Evolutionary conservation across 2,329 filamentous ascomycete genomes (phyloP).

Genomic region (Fusarium sp.): DNA sequence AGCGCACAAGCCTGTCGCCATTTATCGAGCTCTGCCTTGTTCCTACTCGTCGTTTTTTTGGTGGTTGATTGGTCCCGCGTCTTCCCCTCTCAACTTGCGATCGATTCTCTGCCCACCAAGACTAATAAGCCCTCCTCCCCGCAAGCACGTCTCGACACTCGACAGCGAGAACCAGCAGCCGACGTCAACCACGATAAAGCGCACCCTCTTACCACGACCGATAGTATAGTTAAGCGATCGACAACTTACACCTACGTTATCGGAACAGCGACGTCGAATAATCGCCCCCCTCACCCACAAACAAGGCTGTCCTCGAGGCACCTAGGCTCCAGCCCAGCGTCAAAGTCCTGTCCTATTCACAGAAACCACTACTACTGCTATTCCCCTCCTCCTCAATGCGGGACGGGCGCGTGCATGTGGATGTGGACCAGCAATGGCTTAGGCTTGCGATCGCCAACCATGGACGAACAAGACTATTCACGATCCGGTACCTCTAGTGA

Average conservation of each 20-base stretch:
- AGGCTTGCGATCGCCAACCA: conserved; percentile 58
- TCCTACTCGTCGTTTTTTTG: conserved; percentile 15
- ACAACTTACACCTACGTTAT: not conserved
- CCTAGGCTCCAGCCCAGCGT: conserved; percentile 12
- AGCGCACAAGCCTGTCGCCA: conserved; percentile 16
- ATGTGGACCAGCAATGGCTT: conserved; percentile 57
- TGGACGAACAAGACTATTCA: conserved; percentile 56
- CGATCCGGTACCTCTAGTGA: conserved; percentile 52
- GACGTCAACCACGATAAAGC: conserved; percentile 14
- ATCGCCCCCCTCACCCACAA: conserved; percentile 11
- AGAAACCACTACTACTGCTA: conserved; percentile 15
- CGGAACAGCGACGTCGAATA: not conserved
- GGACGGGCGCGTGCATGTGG: conserved; percentile 51
- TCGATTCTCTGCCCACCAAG: conserved; percentile 33
- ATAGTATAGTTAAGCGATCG: conserved; percentile 3
- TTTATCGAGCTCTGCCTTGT: conserved; percentile 2
- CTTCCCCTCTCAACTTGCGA: conserved; percentile 37
- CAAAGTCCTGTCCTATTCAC: conserved; percentile 14
- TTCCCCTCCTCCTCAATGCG: conserved; percentile 46
- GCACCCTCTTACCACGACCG: conserved; percentile 5
- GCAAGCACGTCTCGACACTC: conserved; percentile 37
- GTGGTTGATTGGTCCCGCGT: conserved; percentile 30
- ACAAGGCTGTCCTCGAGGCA: conserved; percentile 21
- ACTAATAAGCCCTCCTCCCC: conserved; percentile 44
- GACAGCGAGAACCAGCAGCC: conserved; percentile 18